Evolutionary conservation across 2,329 filamentous ascomycete genomes (phyloP).

Genomic region (Lizonia empirigonia): DNA sequence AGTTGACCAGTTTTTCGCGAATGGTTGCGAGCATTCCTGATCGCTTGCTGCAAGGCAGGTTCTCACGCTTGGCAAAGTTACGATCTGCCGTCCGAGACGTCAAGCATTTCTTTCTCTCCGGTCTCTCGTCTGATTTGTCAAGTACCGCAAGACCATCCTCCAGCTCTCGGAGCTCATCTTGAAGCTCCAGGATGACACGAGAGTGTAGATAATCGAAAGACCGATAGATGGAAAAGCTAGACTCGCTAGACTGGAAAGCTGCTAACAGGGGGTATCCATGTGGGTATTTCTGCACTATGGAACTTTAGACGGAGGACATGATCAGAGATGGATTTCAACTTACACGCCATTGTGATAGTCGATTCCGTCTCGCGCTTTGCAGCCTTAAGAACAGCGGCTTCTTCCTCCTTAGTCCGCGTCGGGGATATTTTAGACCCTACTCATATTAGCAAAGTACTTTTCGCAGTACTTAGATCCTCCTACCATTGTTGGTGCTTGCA

Average conservation of each 20-base stretch:
- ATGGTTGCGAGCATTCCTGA: slow-evolving; percentile 22
- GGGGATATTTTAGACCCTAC: too few relatives aligned
- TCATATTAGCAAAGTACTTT: too few relatives aligned
- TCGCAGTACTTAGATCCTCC: too few relatives aligned
- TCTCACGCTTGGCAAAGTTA: too few relatives aligned
- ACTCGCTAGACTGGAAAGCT: slow-evolving; percentile 46
- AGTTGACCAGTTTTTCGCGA: slow-evolving; percentile 22
- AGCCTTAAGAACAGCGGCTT: too few relatives aligned
- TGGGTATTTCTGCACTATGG: slow-evolving; percentile 34
- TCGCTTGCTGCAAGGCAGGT: too few relatives aligned
- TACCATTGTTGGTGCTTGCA: too few relatives aligned
- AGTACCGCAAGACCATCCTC: slow-evolving; percentile 33
- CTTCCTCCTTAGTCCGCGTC: too few relatives aligned
- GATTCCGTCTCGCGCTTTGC: too few relatives aligned
- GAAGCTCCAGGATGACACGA: slow-evolving; percentile 41
- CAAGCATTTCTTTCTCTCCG: too few relatives aligned
- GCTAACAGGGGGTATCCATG: slow-evolving; percentile 41
- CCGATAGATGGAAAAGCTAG: slow-evolving; percentile 44
- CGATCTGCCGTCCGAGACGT: too few relatives aligned
- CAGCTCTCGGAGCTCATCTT: slow-evolving; percentile 41
- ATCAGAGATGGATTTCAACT: background rate
- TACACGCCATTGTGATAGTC: background rate
- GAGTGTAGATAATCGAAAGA: slow-evolving; percentile 43
- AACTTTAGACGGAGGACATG: background rate
- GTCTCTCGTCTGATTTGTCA: slow-evolving; percentile 8